Evolutionary conservation across 2,329 filamentous ascomycete genomes (phyloP).

Genomic region (Talaromyces sp.): DNA sequence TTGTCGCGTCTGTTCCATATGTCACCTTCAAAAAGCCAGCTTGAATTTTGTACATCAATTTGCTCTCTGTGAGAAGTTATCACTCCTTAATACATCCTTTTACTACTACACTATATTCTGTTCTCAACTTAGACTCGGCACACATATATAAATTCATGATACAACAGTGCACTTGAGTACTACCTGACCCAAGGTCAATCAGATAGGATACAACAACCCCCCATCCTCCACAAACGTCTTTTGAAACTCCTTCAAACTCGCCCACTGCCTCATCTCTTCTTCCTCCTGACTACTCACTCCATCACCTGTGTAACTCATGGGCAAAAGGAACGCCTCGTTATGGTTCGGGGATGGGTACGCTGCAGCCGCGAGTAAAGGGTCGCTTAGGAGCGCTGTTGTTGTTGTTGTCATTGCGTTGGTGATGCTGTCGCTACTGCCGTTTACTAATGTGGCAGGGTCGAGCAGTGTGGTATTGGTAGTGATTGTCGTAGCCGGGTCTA

Average conservation of each 20-base stretch:
- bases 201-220: slow-evolving; percentile 39
- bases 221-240: slow-evolving; percentile 65
- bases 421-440: not conserved
- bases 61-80: not conserved
- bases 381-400: slow-evolving; percentile 5
- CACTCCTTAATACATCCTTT: slow-evolving; percentile 2
- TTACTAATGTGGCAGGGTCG: not conserved
- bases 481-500: not conserved
- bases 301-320: slow-evolving; percentile 35
- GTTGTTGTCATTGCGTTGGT: not conserved
- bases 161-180: not conserved
- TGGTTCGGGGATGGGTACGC: slow-evolving; percentile 10
- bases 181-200: not conserved
- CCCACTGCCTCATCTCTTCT: slow-evolving; percentile 72
- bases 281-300: slow-evolving; percentile 58
- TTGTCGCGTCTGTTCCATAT: not conserved
- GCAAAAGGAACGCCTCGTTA: slow-evolving; percentile 27
- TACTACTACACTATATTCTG: not conserved
- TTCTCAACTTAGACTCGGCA: not conserved
- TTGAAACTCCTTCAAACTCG: slow-evolving; percentile 74
- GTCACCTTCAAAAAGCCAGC: not conserved
- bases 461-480: not conserved
- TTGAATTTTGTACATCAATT: not conserved
- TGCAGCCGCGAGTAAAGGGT: slow-evolving; percentile 25
- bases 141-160: not conserved